These are phyloP conservation scores for Beta corolliflora DNA, from an alignment of 179 eudicot species.

Conservation along the genomic window DNA sequence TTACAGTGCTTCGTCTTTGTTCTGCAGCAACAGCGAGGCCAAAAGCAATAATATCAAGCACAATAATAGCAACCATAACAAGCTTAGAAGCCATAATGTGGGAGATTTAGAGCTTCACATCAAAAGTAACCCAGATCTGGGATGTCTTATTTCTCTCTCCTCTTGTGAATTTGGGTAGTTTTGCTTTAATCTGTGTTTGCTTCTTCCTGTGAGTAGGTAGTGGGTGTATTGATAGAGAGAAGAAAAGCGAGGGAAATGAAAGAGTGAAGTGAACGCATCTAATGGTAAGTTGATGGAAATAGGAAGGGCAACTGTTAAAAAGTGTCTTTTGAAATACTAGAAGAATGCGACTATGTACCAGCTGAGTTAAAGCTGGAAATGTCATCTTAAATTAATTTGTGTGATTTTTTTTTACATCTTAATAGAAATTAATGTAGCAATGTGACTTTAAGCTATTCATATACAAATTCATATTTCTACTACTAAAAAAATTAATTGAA, in stretches of 20 bases:
- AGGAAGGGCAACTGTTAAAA: slow-evolving; percentile 12
- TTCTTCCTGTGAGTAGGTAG: neutral
- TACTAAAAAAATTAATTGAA: too few species aligned
- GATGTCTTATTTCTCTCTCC: neutral
- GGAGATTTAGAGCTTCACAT: neutral
- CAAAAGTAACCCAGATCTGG: slow-evolving; percentile 4
- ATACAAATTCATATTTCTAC: too few species aligned
- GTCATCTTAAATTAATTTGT: neutral
- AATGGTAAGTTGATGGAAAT: neutral
- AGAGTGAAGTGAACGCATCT: slow-evolving; percentile 23
- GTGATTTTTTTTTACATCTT: neutral
- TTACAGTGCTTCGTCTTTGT: slow-evolving; percentile 43
- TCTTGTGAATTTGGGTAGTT: too few species aligned
- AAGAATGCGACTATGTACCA: slow-evolving; percentile 14
- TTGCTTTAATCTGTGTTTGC: neutral
- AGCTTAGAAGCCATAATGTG: slow-evolving; percentile 43
- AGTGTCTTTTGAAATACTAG: neutral
- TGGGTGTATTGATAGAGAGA: neutral
- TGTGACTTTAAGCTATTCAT: too few species aligned
- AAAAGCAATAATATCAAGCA: slow-evolving; percentile 44
- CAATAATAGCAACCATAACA: slow-evolving; percentile 29
- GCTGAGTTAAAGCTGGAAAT: slow-evolving; percentile 8
- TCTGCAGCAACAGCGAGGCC: slow-evolving; percentile 54
- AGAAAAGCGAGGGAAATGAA: slow-evolving; percentile 12
- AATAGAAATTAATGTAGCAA: too few species aligned